Evolutionary conservation across 495 filamentous ascomycete genomes (phyloP).

Genomic region (Evernia prunastri): DNA sequence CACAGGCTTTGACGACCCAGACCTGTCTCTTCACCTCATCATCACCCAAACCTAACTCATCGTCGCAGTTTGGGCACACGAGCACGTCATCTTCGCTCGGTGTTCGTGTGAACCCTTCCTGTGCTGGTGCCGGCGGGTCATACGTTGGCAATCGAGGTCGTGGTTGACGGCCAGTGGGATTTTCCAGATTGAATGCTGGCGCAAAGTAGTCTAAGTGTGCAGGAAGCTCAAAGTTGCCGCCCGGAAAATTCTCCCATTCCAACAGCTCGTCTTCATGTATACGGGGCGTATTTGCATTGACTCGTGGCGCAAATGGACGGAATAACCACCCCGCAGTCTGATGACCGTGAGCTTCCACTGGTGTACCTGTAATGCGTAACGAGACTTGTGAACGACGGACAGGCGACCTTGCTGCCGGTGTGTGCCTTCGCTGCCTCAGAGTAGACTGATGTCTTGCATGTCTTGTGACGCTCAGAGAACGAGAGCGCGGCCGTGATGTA

Average conservation of each 20-base stretch:
- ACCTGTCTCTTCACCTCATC: constrained; percentile 57
- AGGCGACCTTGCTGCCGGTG: constrained; percentile 11
- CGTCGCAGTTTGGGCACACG: constrained; percentile 65
- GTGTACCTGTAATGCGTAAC: constrained; percentile 10
- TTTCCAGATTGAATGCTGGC: constrained; percentile 30
- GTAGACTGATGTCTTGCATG: constrained; percentile 4
- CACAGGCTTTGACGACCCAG: constrained; percentile 67
- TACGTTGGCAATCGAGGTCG: constrained; percentile 38
- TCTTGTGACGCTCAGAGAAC: constrained; percentile 13
- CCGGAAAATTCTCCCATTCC: neutral
- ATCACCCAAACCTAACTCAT: constrained; percentile 57
- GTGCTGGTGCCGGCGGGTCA: constrained; percentile 50
- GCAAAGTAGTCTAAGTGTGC: constrained; percentile 28
- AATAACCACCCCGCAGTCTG: constrained; percentile 5
- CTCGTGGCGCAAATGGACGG: neutral
- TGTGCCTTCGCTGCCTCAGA: constrained; percentile 8
- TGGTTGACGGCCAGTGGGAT: constrained; percentile 26
- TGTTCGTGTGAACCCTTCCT: constrained; percentile 58
- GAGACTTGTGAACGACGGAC: constrained; percentile 10
- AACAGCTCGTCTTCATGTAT: constrained; percentile 1
- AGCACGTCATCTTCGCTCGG: constrained; percentile 56
- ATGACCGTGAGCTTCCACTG: constrained; percentile 2
- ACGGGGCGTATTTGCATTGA: neutral
- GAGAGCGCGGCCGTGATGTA: constrained; percentile 23
- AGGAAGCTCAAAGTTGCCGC: constrained; percentile 24